phyloP scores from a whole-genome alignment of 371 early-diverging fungal genomes.

The Apophysomyces sp. region DNA sequence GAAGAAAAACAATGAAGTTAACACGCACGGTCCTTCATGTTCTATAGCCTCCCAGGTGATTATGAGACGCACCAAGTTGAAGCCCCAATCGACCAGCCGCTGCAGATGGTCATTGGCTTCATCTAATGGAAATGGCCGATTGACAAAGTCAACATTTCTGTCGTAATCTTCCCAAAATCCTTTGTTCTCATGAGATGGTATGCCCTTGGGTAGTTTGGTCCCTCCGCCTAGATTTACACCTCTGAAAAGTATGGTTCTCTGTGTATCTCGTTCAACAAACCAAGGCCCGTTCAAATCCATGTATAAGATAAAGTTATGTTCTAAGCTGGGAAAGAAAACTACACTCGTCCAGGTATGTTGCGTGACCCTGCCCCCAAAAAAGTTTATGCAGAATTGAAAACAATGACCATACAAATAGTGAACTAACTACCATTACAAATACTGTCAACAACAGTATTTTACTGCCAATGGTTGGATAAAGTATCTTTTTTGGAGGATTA shows the following conservation, averaged over 20 bases:
- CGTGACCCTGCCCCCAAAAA: neutral
- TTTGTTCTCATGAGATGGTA: conserved; percentile 48
- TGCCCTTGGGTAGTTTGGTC: conserved; percentile 55
- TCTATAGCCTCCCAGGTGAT: conserved; percentile 89
- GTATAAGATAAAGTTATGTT: neutral
- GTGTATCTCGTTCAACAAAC: conserved; percentile 58
- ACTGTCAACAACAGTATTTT: too few relatives aligned
- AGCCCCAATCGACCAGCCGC: conserved; percentile 75
- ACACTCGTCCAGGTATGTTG: neutral
- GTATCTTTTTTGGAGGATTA: too few relatives aligned
- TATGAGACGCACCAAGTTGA: conserved; percentile 75
- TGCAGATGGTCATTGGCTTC: conserved; percentile 82
- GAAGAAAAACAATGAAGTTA: neutral
- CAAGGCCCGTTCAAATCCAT: conserved; percentile 58
- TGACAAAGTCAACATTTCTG: conserved; percentile 57
- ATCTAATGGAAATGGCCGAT: conserved; percentile 80
- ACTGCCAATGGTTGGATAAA: too few relatives aligned
- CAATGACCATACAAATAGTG: too few relatives aligned
- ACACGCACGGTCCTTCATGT: conserved; percentile 73
- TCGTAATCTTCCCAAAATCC: conserved; percentile 60
- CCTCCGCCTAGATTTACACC: conserved; percentile 70
- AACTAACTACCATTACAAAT: too few relatives aligned
- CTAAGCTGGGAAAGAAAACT: neutral
- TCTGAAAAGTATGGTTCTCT: conserved; percentile 57
- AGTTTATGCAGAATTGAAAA: too few relatives aligned